These are phyloP conservation scores for Botrytis fragariae DNA, from an alignment of 2,329 filamentous ascomycete genomes.

Conservation along the genomic window DNA sequence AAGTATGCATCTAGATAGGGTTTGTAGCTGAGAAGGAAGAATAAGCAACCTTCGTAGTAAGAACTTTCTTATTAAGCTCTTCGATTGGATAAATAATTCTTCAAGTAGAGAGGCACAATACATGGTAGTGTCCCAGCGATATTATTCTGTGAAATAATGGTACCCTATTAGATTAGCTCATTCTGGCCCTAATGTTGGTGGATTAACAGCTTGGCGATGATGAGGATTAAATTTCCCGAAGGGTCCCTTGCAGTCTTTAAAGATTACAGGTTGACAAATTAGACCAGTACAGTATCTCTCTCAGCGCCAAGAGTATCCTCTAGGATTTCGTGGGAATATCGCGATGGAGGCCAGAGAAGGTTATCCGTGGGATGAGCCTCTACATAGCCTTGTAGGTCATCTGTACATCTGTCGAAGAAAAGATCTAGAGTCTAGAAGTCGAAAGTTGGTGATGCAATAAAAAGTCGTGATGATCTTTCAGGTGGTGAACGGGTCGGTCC, in stretches of 20 bases:
- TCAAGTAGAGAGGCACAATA: neutral
- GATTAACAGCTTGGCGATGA: neutral
- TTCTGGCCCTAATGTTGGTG: slow-evolving; percentile 6
- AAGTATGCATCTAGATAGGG: neutral
- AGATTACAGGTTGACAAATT: neutral
- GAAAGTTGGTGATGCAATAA: neutral
- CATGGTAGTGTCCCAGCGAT: neutral
- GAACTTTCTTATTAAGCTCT: neutral
- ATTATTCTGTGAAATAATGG: neutral
- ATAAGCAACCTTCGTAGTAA: neutral
- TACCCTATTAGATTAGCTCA: neutral
- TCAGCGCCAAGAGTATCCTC: neutral
- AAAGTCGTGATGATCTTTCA: neutral
- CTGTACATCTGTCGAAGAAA: neutral
- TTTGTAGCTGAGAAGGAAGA: neutral
- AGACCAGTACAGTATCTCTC: neutral
- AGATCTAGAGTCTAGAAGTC: neutral
- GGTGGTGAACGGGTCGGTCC: neutral
- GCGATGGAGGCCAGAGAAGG: neutral
- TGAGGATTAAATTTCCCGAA: neutral
- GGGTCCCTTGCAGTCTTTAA: neutral
- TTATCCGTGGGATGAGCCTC: neutral
- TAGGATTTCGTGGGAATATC: neutral
- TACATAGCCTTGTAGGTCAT: neutral
- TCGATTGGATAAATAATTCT: neutral